phyloP scores from a whole-genome alignment of 164 flowering plant genomes.

The Aristolochia californica region DNA sequence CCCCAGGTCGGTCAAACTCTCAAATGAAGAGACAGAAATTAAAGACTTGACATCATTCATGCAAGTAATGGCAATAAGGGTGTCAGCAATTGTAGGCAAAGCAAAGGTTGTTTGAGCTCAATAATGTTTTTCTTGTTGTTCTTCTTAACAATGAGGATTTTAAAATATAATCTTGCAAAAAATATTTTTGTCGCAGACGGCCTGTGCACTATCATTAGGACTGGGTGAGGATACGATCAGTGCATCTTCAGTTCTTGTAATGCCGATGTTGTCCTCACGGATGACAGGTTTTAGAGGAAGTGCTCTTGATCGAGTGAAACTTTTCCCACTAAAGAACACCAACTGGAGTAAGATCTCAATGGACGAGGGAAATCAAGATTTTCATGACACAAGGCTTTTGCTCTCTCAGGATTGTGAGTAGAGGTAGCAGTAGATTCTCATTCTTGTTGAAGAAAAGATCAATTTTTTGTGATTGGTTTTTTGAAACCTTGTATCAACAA shows the following conservation, averaged over 20 bases:
- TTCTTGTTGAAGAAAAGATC: background rate
- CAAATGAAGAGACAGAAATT: conserved; percentile 34
- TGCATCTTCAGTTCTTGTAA: conserved; percentile 85
- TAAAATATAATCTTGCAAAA: background rate
- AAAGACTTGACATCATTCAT: conserved; percentile 32
- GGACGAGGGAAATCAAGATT: conserved; percentile 36
- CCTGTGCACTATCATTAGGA: conserved; percentile 57
- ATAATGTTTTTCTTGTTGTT: background rate
- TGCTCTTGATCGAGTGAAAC: conserved; percentile 38
- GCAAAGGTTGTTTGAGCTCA: conserved; percentile 53
- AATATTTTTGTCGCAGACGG: conserved; percentile 38
- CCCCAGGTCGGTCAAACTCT: conserved; percentile 29
- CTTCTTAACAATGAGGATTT: background rate
- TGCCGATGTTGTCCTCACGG: conserved; percentile 97
- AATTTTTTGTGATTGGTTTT: background rate
- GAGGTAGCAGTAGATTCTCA: conserved; percentile 7
- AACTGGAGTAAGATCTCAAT: conserved; percentile 53
- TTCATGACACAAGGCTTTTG: conserved; percentile 32
- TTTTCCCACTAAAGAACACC: conserved; percentile 35
- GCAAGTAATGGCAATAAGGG: conserved; percentile 28
- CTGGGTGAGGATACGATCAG: conserved; percentile 77
- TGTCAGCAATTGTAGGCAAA: conserved; percentile 28
- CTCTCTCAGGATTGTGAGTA: conserved; percentile 27
- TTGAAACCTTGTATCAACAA: conserved; percentile 10
- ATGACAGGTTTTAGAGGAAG: conserved; percentile 81